Evolutionary conservation across 345 rosid genomes (phyloP).

Genomic region (Reutealis trisperma): DNA sequence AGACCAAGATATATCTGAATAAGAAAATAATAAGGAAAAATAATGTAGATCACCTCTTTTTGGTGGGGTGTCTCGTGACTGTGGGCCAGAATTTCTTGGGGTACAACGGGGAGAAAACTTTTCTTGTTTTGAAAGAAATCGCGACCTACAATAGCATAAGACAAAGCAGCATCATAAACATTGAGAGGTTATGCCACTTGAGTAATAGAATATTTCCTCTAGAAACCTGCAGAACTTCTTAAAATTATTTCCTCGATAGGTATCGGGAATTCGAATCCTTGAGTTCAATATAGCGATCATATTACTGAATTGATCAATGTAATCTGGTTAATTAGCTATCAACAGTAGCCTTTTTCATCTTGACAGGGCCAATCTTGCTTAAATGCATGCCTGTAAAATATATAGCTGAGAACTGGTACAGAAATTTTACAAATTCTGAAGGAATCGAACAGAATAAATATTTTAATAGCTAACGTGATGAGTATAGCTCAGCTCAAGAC

Average conservation of each 20-base stretch:
- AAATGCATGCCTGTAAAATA: not conserved
- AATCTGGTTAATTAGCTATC: not conserved
- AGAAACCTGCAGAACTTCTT: not conserved
- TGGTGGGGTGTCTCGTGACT: conserved; percentile 88
- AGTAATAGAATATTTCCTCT: not conserved
- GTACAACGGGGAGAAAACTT: conserved; percentile 81
- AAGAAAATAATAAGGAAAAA: not conserved
- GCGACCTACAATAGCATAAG: conserved; percentile 48
- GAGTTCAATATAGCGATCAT: not conserved
- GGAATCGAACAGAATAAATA: not conserved
- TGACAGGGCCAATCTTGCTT: not conserved
- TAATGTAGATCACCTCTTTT: conserved; percentile 62
- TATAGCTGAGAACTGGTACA: not conserved
- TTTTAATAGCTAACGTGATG: not conserved
- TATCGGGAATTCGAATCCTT: not conserved
- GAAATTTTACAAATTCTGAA: not conserved
- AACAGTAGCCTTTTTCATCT: not conserved
- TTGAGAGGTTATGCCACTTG: not conserved
- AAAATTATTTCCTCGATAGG: not conserved
- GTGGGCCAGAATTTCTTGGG: conserved; percentile 82
- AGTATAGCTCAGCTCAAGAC: not conserved
- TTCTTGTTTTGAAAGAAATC: conserved; percentile 67
- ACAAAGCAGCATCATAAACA: not conserved
- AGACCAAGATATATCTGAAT: not conserved
- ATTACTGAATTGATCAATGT: not conserved